Percentiles rank a stretch among this genome's conserved stretches.
Evolutionary conservation across 495 filamentous ascomycete species (phyloP).

Genomic region (Talaromyces liani): DNA sequence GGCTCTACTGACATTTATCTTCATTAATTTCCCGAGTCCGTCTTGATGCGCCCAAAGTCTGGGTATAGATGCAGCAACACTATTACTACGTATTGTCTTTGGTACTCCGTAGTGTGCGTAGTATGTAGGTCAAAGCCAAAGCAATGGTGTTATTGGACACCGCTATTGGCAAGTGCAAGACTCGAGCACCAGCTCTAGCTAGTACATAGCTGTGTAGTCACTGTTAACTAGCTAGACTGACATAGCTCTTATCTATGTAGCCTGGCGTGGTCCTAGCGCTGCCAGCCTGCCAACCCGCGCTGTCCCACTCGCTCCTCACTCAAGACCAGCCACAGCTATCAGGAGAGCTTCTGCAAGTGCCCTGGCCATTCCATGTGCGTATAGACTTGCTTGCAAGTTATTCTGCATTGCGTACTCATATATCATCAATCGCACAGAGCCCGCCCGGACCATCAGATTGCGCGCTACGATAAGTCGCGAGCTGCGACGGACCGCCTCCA

Average conservation of each 20-base stretch:
- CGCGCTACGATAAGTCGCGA: conserved; percentile 6
- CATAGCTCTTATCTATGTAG: not conserved
- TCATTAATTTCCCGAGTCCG: too few species aligned
- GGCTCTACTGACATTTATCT: not conserved
- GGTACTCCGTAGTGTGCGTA: not conserved
- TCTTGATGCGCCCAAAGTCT: not conserved
- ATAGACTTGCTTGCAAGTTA: not conserved
- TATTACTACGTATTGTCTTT: not conserved
- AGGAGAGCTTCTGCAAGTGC: not conserved
- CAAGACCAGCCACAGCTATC: not conserved
- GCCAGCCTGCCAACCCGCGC: not conserved
- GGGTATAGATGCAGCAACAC: not conserved
- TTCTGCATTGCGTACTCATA: not conserved
- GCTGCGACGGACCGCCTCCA: conserved; percentile 5
- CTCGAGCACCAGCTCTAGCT: not conserved
- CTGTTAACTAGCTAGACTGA: too few species aligned
- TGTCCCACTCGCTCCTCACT: not conserved
- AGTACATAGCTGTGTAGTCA: too few species aligned
- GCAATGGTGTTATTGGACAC: not conserved
- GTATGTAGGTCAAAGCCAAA: not conserved
- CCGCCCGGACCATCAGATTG: not conserved
- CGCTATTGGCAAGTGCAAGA: not conserved
- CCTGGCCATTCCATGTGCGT: not conserved
- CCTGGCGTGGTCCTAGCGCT: not conserved
- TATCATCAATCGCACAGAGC: not conserved